Percentiles rank a stretch among this genome's conserved stretches.
Conservation (phyloP, 768 basidiomycete species). For the Hebeloma cylindrosporum region DNA sequence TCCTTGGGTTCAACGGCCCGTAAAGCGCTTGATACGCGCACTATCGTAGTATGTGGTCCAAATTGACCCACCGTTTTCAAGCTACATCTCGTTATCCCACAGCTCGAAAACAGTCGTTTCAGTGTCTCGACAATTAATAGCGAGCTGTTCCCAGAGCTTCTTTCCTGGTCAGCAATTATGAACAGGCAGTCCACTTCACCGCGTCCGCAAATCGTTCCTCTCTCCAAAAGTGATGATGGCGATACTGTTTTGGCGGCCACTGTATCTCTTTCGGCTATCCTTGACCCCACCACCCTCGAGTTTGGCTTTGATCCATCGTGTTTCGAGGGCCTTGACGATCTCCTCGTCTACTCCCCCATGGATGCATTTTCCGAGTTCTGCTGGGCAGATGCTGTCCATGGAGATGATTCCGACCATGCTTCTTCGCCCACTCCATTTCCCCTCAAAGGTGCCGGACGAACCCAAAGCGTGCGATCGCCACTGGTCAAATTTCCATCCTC, state of each 20-base stretch:
- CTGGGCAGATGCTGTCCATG: conserved; percentile 30
- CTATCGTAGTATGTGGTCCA: conserved; percentile 14
- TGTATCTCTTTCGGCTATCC: conserved; percentile 20
- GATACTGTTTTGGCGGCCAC: conserved; percentile 17
- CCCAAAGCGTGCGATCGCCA: conserved; percentile 12
- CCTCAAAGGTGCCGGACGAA: conserved; percentile 5
- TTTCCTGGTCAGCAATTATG: conserved; percentile 31
- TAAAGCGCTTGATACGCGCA: conserved; percentile 9
- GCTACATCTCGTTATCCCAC: neutral
- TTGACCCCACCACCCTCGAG: conserved; percentile 38
- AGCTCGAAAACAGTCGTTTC: conserved; percentile 19
- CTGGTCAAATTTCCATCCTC: conserved; percentile 20
- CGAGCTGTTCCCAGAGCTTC: conserved; percentile 29
- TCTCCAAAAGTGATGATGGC: conserved; percentile 21
- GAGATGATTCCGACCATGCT: conserved; percentile 1
- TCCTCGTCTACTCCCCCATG: conserved; percentile 34
- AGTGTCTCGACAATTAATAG: conserved; percentile 26
- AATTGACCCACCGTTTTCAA: neutral
- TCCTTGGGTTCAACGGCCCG: conserved; percentile 3
- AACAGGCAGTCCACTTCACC: conserved; percentile 16
- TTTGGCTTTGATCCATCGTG: conserved; percentile 38
- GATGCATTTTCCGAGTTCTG: conserved; percentile 39
- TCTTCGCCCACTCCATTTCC: conserved; percentile 6
- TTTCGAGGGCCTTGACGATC: conserved; percentile 39
- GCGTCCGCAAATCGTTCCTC: conserved; percentile 24